Percentiles rank a stretch among this genome's conserved stretches.
These are phyloP conservation scores for Malus hybrid DNA, from an alignment of 331 rosid genomes.

Conservation along the genomic window DNA sequence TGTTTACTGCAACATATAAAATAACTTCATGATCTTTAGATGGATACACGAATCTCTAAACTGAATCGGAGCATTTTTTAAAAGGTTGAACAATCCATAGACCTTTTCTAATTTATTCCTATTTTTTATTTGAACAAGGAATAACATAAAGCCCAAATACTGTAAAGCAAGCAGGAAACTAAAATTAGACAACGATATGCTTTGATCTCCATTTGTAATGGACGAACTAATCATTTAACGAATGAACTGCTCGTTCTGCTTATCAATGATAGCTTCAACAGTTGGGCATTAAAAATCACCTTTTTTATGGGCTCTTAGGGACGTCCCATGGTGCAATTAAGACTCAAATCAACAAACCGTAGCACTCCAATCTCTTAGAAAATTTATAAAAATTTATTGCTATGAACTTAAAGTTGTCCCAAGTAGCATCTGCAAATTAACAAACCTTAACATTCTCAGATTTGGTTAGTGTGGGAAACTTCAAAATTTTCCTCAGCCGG, in stretches of 20 bases:
- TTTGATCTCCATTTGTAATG: neutral
- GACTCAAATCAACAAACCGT: too few relatives aligned
- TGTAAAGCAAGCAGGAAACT: neutral
- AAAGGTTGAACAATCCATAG: neutral
- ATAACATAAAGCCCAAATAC: neutral
- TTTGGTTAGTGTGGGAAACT: neutral
- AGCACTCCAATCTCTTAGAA: too few relatives aligned
- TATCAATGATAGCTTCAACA: too few relatives aligned
- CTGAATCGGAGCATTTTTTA: neutral
- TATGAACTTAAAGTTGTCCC: too few relatives aligned
- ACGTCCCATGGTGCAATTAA: too few relatives aligned
- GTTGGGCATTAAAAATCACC: too few relatives aligned
- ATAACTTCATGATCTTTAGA: neutral
- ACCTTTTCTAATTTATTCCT: neutral
- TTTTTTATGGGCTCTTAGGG: too few relatives aligned
- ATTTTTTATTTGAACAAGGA: neutral
- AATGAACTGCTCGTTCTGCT: too few relatives aligned
- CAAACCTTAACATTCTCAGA: slow-evolving; percentile 7
- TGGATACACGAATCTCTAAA: neutral
- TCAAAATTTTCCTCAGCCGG: too few relatives aligned
- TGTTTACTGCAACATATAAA: neutral
- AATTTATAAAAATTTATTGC: too few relatives aligned
- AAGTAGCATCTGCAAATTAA: neutral
- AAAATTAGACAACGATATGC: neutral
- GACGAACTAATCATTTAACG: too few relatives aligned